Evolutionary conservation across 2,329 filamentous ascomycete genomes (phyloP), one percentile per base, ranked within the genome.

Genomic region (Knufia petricola): DNA sequence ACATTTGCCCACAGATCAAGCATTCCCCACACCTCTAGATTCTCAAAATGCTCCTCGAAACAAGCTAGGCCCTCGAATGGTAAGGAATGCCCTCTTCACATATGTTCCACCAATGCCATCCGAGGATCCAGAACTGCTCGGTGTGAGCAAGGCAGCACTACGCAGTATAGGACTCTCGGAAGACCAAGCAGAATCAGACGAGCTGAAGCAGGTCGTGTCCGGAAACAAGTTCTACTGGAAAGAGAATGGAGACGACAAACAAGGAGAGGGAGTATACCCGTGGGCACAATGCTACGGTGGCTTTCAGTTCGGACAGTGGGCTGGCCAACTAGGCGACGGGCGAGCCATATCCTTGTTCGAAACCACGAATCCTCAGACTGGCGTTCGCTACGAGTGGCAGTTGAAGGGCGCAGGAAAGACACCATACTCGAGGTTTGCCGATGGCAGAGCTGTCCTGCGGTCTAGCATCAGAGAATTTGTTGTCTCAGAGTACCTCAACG

Each of bases 251-350:
- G 74, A 72, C 55, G 63, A 69, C 20, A 47, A 47, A 28, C 44
- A 47, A 47, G 44, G 44, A 15, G 70, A 79, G 50, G 84, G 85
- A 17, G 81, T 92, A 37, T 98, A 98, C 64, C 90, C 92, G 0
- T 98, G 92, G 92, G 89, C 92, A 26, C 92, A 98, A 68, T 96
- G 92, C 69, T 98, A 98, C 64, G 92, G 92, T 50, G 70, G 70
- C 34, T 74, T 71, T 66, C 71, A 74, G 64, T 74, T 74, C 66
- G 92, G 92, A 4, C 81, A 85, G 56, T 98, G 90, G 90, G 92
- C 92, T 2, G 89, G 92, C 4, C 92, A 98, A 66, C 78, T 98
- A 1, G 92, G 92, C 36, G 92, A 98, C 63, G 92, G 92, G 10
- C 78, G 92, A 48, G 92, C 89, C 24, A 96, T 98, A 58, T 94